Evolutionary conservation across 768 basidiomycete genomes (phyloP).

Genomic region (Lactarius pseudohatsudake): DNA sequence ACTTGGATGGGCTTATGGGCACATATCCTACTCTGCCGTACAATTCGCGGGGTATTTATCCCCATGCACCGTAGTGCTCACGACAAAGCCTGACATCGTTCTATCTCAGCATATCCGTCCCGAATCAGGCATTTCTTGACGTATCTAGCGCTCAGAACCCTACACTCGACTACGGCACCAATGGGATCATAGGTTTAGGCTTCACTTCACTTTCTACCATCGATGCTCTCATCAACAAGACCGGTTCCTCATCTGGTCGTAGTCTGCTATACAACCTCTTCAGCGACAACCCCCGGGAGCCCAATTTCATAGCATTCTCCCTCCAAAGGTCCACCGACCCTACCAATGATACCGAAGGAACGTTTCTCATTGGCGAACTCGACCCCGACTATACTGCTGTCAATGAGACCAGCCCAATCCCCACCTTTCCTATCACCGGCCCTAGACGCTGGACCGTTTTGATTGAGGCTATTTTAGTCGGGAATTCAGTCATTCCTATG

Average conservation of each 20-base stretch:
- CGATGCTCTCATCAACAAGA: slow-evolving; percentile 57
- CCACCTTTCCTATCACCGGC: slow-evolving; percentile 67
- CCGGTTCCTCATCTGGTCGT: slow-evolving; percentile 59
- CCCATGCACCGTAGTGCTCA: neutral
- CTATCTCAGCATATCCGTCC: slow-evolving; percentile 52
- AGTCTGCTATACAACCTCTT: slow-evolving; percentile 78
- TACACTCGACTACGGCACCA: slow-evolving; percentile 66
- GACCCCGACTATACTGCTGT: slow-evolving; percentile 63
- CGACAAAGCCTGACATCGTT: neutral
- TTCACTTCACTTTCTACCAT: slow-evolving; percentile 76
- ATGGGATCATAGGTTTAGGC: slow-evolving; percentile 74
- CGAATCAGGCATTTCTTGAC: slow-evolving; percentile 73
- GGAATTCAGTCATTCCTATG: slow-evolving; percentile 50
- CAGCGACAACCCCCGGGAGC: slow-evolving; percentile 60
- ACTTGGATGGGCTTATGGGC: slow-evolving; percentile 74
- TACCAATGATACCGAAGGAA: slow-evolving; percentile 60
- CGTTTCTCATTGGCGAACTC: slow-evolving; percentile 72
- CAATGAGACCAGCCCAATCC: slow-evolving; percentile 53
- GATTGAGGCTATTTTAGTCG: slow-evolving; percentile 69
- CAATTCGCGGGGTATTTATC: slow-evolving; percentile 65
- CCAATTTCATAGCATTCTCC: slow-evolving; percentile 80
- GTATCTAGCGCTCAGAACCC: slow-evolving; percentile 66
- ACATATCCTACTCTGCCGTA: slow-evolving; percentile 59
- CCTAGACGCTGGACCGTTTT: slow-evolving; percentile 78
- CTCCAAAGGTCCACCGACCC: slow-evolving; percentile 59